phyloP scores from a whole-genome alignment of 2,329 filamentous ascomycete genomes.

The Cordyceps fumosorosea region DNA sequence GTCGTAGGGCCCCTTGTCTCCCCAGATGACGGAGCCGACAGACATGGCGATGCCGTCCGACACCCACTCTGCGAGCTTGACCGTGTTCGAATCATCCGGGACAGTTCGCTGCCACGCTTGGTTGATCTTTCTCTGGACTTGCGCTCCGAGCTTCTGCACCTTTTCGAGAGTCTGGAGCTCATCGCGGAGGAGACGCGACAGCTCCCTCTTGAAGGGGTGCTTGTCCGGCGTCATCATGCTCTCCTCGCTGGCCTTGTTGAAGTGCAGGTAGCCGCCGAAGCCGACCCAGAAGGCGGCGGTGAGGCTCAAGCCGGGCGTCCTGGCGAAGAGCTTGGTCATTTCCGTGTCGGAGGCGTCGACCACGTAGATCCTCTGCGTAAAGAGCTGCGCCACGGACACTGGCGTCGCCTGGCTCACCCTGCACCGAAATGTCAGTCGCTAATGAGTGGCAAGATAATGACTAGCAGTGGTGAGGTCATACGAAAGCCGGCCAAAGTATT shows the following conservation, averaged over 20 bases:
- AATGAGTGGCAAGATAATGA: no score
- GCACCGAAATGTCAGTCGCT: neutral
- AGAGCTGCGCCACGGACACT: neutral
- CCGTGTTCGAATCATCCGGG: neutral
- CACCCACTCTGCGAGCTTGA: slow-evolving; percentile 2
- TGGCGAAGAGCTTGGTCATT: slow-evolving; percentile 11
- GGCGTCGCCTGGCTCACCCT: slow-evolving; percentile 7
- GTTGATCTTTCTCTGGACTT: slow-evolving; percentile 1
- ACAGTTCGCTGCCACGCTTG: slow-evolving; percentile 4
- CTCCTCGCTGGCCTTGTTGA: slow-evolving; percentile 10
- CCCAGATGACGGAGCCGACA: slow-evolving; percentile 6
- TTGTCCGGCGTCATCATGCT: slow-evolving; percentile 10
- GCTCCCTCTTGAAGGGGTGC: slow-evolving; percentile 10
- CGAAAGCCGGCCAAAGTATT: slow-evolving; percentile 10
- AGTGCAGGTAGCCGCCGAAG: slow-evolving; percentile 6
- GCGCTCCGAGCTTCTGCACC: neutral
- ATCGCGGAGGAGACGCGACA: slow-evolving; percentile 7
- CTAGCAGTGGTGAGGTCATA: neutral
- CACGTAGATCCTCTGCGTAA: slow-evolving; percentile 3
- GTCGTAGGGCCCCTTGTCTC: slow-evolving; percentile 5
- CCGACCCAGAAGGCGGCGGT: slow-evolving; percentile 8
- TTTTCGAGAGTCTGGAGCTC: slow-evolving; percentile 6
- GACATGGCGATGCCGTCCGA: slow-evolving; percentile 1
- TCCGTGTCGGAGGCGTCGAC: slow-evolving; percentile 8
- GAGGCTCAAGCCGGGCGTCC: slow-evolving; percentile 4